These are phyloP conservation scores for Paracoccidioides brasiliensis DNA, from an alignment of 2,329 filamentous ascomycete species.

Conservation along the genomic window DNA sequence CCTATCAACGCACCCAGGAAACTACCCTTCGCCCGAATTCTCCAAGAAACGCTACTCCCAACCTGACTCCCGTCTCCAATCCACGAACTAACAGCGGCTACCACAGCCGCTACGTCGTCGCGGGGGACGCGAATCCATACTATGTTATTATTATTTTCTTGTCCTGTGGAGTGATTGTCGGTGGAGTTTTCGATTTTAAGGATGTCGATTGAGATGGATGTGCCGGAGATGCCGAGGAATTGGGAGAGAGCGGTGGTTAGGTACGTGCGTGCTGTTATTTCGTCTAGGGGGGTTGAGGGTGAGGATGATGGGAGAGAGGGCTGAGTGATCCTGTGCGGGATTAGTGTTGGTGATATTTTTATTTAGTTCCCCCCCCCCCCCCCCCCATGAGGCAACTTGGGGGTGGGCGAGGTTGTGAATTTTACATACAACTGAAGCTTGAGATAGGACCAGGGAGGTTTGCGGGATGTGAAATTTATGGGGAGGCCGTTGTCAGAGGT, in stretches of 20 bases:
- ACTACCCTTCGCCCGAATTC: constrained; percentile 27
- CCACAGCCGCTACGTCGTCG: constrained; percentile 32
- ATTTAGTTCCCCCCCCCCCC: not conserved
- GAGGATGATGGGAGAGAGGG: not conserved
- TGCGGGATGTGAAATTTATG: constrained; percentile 26
- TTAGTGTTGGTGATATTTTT: constrained; percentile 4
- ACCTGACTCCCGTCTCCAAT: constrained; percentile 19
- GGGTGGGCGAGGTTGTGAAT: not conserved
- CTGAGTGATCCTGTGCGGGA: constrained; percentile 7
- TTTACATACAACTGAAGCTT: constrained; percentile 28
- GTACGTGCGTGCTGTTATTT: constrained; percentile 35
- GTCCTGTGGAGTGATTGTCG: too few relatives aligned
- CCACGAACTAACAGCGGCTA: constrained; percentile 36
- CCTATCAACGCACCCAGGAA: constrained; percentile 22
- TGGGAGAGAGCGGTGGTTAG: constrained; percentile 34
- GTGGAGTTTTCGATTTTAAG: constrained; percentile 23
- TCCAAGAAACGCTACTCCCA: constrained; percentile 23
- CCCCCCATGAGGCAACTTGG: not conserved
- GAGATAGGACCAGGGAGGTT: constrained; percentile 33
- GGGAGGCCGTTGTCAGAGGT: not conserved
- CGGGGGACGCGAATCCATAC: constrained; percentile 35
- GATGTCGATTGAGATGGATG: constrained; percentile 36
- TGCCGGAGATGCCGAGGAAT: constrained; percentile 35
- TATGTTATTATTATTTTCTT: constrained; percentile 1
- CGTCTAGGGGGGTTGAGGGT: constrained; percentile 22